These are phyloP conservation scores for Hygrocybe coccinea DNA, from an alignment of 768 basidiomycete species.

Conservation along the genomic window DNA sequence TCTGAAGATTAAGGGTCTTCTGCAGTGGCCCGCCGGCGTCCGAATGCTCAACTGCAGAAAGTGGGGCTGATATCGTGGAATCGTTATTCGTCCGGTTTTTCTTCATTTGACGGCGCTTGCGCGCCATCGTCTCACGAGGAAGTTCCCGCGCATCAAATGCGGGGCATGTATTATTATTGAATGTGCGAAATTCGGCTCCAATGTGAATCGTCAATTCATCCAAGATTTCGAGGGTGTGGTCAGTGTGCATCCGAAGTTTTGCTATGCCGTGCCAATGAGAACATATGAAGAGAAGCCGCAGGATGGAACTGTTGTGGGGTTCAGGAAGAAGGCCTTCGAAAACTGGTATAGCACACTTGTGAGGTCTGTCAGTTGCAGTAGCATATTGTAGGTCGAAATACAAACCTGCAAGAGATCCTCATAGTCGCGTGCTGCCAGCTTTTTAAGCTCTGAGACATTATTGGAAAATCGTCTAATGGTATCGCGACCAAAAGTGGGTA, in stretches of 20 bases:
- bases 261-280: constrained; percentile 37
- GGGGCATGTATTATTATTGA: constrained; percentile 22
- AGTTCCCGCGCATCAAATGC: constrained; percentile 30
- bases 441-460: constrained; percentile 20
- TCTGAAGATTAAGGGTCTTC: constrained; percentile 27
- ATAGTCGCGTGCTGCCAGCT: constrained; percentile 25
- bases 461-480: constrained; percentile 21
- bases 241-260: constrained; percentile 38
- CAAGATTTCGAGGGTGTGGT: constrained; percentile 26
- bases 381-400: neutral
- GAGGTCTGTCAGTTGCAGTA: neutral
- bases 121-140: constrained; percentile 33
- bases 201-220: constrained; percentile 20
- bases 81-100: neutral
- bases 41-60: neutral
- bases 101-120: constrained; percentile 13
- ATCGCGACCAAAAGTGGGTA: constrained; percentile 12
- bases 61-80: neutral
- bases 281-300: constrained; percentile 31
- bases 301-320: constrained; percentile 23
- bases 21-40: neutral
- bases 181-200: constrained; percentile 25
- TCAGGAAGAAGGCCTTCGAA: constrained; percentile 34
- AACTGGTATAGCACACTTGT: constrained; percentile 34
- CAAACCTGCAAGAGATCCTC: constrained; percentile 30